These are phyloP conservation scores for Lentinula aciculospora DNA, from an alignment of 768 basidiomycete genomes.

Conservation along the genomic window DNA sequence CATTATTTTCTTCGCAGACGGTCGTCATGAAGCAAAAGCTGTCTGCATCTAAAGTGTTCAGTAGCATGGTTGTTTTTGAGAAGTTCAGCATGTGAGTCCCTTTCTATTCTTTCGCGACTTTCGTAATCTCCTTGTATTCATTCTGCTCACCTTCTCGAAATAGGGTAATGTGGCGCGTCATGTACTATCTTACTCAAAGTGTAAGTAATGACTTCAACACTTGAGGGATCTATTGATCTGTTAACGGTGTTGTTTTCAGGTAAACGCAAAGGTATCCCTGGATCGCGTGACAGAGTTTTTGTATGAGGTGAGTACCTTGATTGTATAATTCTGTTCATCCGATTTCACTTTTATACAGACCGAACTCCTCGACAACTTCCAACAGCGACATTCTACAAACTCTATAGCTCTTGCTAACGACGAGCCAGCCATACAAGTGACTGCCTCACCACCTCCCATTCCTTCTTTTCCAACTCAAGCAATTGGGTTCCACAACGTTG, in stretches of 20 bases:
- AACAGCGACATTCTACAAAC: constrained; percentile 13
- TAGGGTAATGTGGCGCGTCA: background rate
- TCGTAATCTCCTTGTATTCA: too few relatives aligned
- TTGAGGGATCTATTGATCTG: background rate
- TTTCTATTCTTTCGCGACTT: background rate
- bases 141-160: background rate
- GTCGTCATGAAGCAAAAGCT: constrained; percentile 34
- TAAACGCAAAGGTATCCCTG: constrained; percentile 56
- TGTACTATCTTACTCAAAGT: constrained; percentile 3
- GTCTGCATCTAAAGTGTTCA: constrained; percentile 40
- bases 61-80: constrained; percentile 56
- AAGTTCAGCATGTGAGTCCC: constrained; percentile 17
- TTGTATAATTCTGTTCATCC: background rate
- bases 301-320: constrained; percentile 23
- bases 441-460: background rate
- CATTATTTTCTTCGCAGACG: constrained; percentile 20
- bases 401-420: background rate
- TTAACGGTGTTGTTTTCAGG: constrained; percentile 3
- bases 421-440: background rate
- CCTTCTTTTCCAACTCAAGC: constrained; percentile 14
- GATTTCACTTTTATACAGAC: constrained; percentile 22
- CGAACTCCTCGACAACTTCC: constrained; percentile 40
- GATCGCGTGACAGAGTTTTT: constrained; percentile 46
- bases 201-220: background rate
- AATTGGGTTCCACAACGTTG: constrained; percentile 49